Base-by-base conservation (phyloP, 352 stramenopile species). In the Phytophthora niederhauseri region DNA sequence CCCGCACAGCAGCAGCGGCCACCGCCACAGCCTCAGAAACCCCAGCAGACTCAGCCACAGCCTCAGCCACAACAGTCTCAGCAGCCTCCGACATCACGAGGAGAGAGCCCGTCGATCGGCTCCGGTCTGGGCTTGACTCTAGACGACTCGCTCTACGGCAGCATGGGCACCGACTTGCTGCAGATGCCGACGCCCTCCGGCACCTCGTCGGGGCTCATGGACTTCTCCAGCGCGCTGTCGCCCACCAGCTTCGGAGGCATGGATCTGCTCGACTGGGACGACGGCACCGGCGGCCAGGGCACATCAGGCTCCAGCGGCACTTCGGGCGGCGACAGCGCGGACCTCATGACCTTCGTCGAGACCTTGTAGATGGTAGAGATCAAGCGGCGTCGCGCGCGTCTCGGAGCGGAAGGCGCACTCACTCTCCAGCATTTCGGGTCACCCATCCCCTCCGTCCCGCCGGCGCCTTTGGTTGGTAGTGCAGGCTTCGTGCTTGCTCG, bases 261-360 rank as follows among this genome's bases (percentile, higher is more conserved):
- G 68, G 86, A 92, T 55, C 66, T 79, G 26, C 59, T 92, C 55
- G 76, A 75, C 41, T 75, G 77, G 48, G 73, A 75, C 28, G 69
- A 77, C 26, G 61, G 67, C 8, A 55, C 53, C 17, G 66, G 61
- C 31, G 55, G 63, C 26, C 69, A 71, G 24, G 66, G 69, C 22
- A 62, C 60, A 20, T 69, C 56, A 6, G 69, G 57, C 49, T 61
- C 51, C 54, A 59, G 68, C 56, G 61, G 63, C 53, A 38, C 53
- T 24, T 64, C 45, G 1, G 61, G 56, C 17, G 64, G 81, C 34
- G 85, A 90, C 66, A 78, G 72, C 52, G 72, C 78, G 12, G 84
- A 93, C 64, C 67, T 93, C 46, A 89, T 93, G 81, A 73, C 60
- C 7, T 91, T 93, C 61, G 85, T 93, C n/a, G 85, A 93, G 57